Conservation (phyloP, 345 rosid genomes). For the Gossypium ekmanianum region DNA sequence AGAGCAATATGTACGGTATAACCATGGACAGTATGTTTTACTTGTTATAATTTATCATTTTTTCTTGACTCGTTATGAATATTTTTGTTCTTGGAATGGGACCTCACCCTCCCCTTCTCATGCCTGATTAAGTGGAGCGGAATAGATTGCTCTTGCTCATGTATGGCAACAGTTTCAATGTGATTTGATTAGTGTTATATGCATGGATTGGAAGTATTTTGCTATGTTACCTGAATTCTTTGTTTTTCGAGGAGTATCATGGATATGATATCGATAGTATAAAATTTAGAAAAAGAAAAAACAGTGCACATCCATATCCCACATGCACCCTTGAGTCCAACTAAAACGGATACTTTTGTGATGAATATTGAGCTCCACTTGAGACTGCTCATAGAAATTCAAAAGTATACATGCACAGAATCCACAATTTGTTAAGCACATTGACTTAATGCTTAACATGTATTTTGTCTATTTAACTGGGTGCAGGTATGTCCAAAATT, state of each 20-base stretch:
- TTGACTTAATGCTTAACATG: background rate
- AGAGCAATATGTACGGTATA: background rate
- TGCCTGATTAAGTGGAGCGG: background rate
- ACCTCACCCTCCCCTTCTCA: background rate
- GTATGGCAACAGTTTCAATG: background rate
- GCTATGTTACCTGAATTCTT: background rate
- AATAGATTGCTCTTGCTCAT: background rate
- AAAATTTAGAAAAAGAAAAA: background rate
- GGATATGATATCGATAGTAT: background rate
- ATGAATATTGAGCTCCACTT: background rate
- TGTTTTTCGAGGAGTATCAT: background rate
- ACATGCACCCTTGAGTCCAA: background rate
- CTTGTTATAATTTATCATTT: background rate
- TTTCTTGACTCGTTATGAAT: background rate
- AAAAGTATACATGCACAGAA: background rate
- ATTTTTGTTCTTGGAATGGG: background rate
- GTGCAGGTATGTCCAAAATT: constrained; percentile 41
- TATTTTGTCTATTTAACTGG: background rate
- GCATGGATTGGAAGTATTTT: background rate
- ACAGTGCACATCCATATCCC: background rate
- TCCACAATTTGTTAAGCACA: background rate
- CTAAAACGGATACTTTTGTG: background rate
- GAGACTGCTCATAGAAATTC: background rate
- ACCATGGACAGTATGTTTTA: background rate
- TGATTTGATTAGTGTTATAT: background rate